These are phyloP conservation scores for Lolium rigidum DNA, from an alignment of 176 grass and related monocot genomes.

Conservation along the genomic window DNA sequence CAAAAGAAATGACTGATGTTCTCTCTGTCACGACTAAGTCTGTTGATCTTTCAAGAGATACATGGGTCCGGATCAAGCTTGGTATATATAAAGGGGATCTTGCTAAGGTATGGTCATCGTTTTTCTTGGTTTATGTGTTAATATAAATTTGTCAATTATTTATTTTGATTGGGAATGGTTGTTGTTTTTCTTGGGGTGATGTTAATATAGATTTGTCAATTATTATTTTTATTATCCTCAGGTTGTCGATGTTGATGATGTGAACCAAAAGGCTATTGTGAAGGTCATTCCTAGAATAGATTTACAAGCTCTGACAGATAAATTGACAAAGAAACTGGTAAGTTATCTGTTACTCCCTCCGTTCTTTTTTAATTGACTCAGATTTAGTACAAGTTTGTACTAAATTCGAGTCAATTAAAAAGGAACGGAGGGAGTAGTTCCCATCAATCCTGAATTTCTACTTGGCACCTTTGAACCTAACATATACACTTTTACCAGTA, in stretches of 20 bases:
- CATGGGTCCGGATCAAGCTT: conserved; percentile 87
- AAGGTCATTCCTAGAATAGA: conserved; percentile 91
- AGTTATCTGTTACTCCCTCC: conserved; percentile 36
- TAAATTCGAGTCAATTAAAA: too few species aligned
- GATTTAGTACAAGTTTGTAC: too few species aligned
- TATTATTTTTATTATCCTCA: conserved; percentile 43
- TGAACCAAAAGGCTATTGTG: conserved; percentile 69
- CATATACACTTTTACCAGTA: background rate
- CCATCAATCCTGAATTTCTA: conserved; percentile 10
- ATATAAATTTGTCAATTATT: conserved; percentile 23
- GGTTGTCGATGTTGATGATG: conserved; percentile 90
- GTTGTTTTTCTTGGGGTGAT: background rate
- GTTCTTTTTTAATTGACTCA: too few species aligned
- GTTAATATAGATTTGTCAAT: conserved; percentile 11
- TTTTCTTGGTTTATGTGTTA: conserved; percentile 2
- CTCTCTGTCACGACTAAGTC: conserved; percentile 73
- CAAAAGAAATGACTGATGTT: conserved; percentile 83
- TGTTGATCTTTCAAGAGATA: conserved; percentile 69
- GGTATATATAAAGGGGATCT: conserved; percentile 88
- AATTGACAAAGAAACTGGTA: conserved; percentile 57
- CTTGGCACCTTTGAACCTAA: conserved; percentile 9
- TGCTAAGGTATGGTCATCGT: conserved; percentile 65
- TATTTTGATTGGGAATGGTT: conserved; percentile 45
- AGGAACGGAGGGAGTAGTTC: too few species aligned
- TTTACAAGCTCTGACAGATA: conserved; percentile 76